These are phyloP conservation scores for Lecanicillium sp. DNA, from an alignment of 2,329 filamentous ascomycete species.

Conservation along the genomic window DNA sequence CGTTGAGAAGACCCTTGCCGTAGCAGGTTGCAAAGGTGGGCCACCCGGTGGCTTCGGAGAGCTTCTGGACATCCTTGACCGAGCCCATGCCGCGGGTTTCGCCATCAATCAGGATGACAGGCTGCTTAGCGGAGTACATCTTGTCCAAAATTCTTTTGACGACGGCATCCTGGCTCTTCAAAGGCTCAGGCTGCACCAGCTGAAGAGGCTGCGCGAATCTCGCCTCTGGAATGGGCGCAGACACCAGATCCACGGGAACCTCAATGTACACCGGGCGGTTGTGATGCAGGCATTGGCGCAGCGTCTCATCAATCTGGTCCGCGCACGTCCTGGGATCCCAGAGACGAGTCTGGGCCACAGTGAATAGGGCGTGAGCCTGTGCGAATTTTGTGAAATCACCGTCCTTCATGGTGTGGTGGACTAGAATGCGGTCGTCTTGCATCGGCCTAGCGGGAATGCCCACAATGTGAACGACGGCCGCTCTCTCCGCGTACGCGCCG, in stretches of 20 bases:
- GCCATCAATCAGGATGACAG: constrained; percentile 45
- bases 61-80: constrained; percentile 29
- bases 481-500: constrained; percentile 49
- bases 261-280: constrained; percentile 50
- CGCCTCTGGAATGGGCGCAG: constrained; percentile 18
- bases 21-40: constrained; percentile 40
- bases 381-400: constrained; percentile 45
- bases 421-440: constrained; percentile 32
- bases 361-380: constrained; percentile 40
- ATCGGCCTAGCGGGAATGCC: constrained; percentile 38
- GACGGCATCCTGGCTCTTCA: constrained; percentile 32
- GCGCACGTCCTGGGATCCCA: constrained; percentile 36
- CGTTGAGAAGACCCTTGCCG: constrained; percentile 43
- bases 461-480: constrained; percentile 50
- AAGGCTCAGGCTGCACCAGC: constrained; percentile 9
- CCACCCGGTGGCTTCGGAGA: constrained; percentile 29
- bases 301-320: constrained; percentile 40
- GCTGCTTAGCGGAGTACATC: constrained; percentile 37
- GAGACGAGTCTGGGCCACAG: constrained; percentile 39
- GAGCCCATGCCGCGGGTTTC: constrained; percentile 31
- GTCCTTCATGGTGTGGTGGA: constrained; percentile 51
- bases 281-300: constrained; percentile 42
- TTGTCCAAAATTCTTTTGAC: constrained; percentile 28
- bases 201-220: constrained; percentile 19
- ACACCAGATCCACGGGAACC: constrained; percentile 45